Percentiles rank a stretch among this genome's conserved stretches.
phyloP scores from a whole-genome alignment of 495 filamentous ascomycete species.

The Penicillium bovifimosum region DNA sequence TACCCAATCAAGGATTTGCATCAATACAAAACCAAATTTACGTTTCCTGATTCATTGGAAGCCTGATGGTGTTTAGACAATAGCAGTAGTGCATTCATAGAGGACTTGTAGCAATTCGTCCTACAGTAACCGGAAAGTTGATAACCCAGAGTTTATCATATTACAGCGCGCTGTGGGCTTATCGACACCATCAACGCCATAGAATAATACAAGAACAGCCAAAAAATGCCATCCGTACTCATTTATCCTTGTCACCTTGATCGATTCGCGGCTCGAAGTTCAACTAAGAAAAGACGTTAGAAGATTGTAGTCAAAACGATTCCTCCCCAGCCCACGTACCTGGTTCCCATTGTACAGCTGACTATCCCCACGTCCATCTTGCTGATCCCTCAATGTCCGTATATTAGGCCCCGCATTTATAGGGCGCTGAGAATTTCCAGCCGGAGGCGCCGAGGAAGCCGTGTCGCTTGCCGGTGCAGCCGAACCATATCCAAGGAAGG shows the following conservation, averaged over 20 bases:
- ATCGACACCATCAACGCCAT: background rate
- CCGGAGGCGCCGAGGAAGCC: conserved; percentile 9
- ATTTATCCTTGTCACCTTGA: conserved; percentile 43
- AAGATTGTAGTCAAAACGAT: background rate
- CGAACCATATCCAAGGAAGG: conserved; percentile 49
- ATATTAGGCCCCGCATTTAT: conserved; percentile 36
- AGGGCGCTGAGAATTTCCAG: conserved; percentile 12
- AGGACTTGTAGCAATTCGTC: background rate
- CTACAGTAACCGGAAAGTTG: background rate
- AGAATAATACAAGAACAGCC: background rate
- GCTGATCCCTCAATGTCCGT: conserved; percentile 54
- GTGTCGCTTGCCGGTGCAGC: conserved; percentile 11
- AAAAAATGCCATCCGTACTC: background rate
- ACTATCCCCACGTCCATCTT: conserved; percentile 43
- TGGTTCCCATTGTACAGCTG: conserved; percentile 90
- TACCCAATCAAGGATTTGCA: conserved; percentile 5
- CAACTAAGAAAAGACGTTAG: conserved; percentile 40
- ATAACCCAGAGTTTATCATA: background rate
- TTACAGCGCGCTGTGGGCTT: background rate
- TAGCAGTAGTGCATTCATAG: background rate
- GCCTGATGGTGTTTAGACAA: background rate
- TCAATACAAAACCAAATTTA: background rate
- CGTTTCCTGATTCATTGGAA: too few species aligned
- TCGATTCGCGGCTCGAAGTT: conserved; percentile 70
- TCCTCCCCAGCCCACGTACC: conserved; percentile 43